A percentile compares a stretch with the other conserved stretches of the same genome.
Evolutionary conservation across 2,329 filamentous ascomycete genomes (phyloP).

Genomic region (Penicillium occitanis): DNA sequence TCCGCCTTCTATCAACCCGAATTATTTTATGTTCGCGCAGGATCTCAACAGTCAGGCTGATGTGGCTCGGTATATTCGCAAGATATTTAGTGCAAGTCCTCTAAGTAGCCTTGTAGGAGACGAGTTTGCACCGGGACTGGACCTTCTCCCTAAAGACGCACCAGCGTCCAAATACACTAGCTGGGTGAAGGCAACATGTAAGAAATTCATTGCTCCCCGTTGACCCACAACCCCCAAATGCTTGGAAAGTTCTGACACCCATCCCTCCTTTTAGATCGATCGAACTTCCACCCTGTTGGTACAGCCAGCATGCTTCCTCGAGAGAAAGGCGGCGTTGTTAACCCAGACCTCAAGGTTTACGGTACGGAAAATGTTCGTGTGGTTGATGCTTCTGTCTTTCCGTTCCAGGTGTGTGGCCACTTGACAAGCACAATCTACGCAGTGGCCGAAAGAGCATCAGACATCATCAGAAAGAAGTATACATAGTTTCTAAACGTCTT

Average conservation of each 20-base stretch:
- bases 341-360: not conserved
- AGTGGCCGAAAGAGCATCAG: slow-evolving; percentile 33
- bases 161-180: not conserved
- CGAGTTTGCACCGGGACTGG: not conserved
- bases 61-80: slow-evolving; percentile 27
- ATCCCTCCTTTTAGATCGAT: slow-evolving; percentile 24
- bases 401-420: slow-evolving; percentile 32
- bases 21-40: slow-evolving; percentile 33
- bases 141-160: not conserved
- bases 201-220: not conserved
- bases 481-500: not conserved
- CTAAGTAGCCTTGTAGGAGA: not conserved
- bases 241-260: not conserved
- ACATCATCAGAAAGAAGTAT: slow-evolving; percentile 32
- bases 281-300: slow-evolving; percentile 28
- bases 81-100: slow-evolving; percentile 24
- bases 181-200: not conserved
- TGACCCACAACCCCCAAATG: not conserved
- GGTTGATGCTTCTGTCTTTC: slow-evolving; percentile 36
- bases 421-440: slow-evolving; percentile 32
- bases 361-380: slow-evolving; percentile 32
- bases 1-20: slow-evolving; percentile 31
- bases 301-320: slow-evolving; percentile 17
- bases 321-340: slow-evolving; percentile 13
- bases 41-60: slow-evolving; percentile 29